These are phyloP conservation scores for Quercus suber DNA, from an alignment of 306 rosid genomes.

Conservation along the genomic window DNA sequence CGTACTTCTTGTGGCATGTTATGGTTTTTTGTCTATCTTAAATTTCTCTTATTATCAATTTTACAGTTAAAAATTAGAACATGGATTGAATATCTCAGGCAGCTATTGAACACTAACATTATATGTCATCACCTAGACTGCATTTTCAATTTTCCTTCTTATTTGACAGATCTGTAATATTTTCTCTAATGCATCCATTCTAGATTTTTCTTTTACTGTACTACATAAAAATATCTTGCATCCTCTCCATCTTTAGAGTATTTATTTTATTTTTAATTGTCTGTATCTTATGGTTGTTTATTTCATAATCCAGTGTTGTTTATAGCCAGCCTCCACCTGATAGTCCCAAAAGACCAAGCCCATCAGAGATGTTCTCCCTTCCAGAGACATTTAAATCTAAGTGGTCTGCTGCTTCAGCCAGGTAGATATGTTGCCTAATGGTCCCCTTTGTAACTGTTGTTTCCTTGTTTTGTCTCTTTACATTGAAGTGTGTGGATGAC, in stretches of 20 bases:
- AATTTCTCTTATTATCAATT: background rate
- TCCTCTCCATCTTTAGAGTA: background rate
- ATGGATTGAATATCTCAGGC: background rate
- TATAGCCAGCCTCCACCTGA: slow-evolving; percentile 44
- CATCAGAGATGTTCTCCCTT: slow-evolving; percentile 53
- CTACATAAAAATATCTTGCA: background rate
- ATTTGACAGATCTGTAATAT: background rate
- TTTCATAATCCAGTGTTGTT: slow-evolving; percentile 41
- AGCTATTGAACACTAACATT: background rate
- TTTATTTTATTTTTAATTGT: background rate
- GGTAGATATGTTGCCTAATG: slow-evolving; percentile 41
- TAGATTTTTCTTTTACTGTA: background rate
- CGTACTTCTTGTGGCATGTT: background rate
- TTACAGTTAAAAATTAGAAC: background rate
- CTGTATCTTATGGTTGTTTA: slow-evolving; percentile 1
- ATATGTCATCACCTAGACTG: background rate
- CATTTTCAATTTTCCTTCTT: background rate
- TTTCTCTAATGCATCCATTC: background rate
- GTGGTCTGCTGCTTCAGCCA: slow-evolving; percentile 85
- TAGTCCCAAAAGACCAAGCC: slow-evolving; percentile 41
- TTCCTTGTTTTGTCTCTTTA: background rate
- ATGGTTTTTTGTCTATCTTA: background rate
- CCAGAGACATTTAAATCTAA: slow-evolving; percentile 74
- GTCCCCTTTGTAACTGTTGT: background rate
- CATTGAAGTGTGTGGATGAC: slow-evolving; percentile 16